Evolutionary conservation across 257 asterid genomes (phyloP), one percentile per base, ranked within the genome.

Genomic region (Solanum pennellii): DNA sequence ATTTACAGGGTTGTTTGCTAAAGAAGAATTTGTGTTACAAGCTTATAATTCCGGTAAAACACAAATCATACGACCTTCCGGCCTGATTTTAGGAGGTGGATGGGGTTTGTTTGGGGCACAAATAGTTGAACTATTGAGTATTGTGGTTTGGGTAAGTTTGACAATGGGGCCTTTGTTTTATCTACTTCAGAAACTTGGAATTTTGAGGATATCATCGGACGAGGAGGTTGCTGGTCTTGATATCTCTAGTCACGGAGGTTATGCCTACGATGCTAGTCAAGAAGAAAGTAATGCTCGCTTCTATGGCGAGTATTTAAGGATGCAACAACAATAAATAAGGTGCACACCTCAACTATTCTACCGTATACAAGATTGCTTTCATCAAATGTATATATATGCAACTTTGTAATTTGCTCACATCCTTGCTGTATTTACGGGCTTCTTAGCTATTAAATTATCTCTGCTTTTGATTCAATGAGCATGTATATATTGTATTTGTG

Each of bases 181-280:
- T 14, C 62, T 85, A 6, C 88, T 96, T 62, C 94, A 91, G 35
- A 93, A 91, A 86, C 87, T 95, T 27, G 94, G 94, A 6, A 94
- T 96, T 39, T 92, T 96, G 4, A 90, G 99, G 90, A 95, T 96
- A 84, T 96, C 99, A 2, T 80, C 91, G n/a, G 98, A 96, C 3
- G 99, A 96, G 75, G 99, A 96, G 82, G 41, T 93, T 92, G 95
- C 98, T 93, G 99, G 99, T 91, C 95, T 96, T 96, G 99, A 96
- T 91, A 20, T 93, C 93, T 95, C 99, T 93, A 93, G 99, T 12
- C 99, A 96, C 39, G 99, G 99, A 15, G 99, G 99, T 9, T 93
- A 94, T 16, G 99, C 99, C 1, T 96, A 95, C 18, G 94, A 94
- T 35, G 82, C 82, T 69, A 91, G 90, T 69, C 97, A 96, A 6